Base-by-base conservation (phyloP, 2,329 filamentous ascomycete genomes). In the Ceratocystis cubensis region DNA sequence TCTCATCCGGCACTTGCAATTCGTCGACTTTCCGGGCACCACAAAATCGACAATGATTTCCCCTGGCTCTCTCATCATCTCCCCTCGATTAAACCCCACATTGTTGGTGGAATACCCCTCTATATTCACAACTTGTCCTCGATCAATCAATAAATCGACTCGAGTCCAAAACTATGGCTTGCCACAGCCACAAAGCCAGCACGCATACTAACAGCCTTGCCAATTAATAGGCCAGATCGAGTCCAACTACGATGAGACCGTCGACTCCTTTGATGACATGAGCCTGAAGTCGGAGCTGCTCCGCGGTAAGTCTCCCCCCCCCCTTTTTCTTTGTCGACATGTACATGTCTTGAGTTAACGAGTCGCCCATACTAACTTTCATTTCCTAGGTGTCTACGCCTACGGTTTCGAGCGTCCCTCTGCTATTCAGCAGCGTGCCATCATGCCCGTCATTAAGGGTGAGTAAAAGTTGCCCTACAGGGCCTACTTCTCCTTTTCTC, bases 361-460 rank as follows among this genome's bases (percentile, higher is more conserved):
- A 15, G 5, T 22, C 5, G 3, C 44, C 25, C 22, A 20, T 53
- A 61, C 64, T 65, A 61, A 65, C 25, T 7, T 3, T 45, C n/a
- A 48, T 28, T 33, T 41, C 62, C 20, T 74, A 88, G 86, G 89
- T 83, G 91, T 99, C 79, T 99, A 97, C 80, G 94, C 94, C 78
- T 99, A 99, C 79, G 94, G 94, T 89, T 99, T 99, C 83, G 94
- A 99, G 87, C 92, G 94, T 73, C 94, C 94, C 71, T 99, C 94
- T 81, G 93, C 94, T 78, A 99, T 99, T 74, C 94, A 99, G 88
- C 91, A 96, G 88, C 93, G 95, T 77, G 94, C 94, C 74, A 99
- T 99, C 80, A 96, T 97, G 89, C 95, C 94, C 76, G 94, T 99
- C 77, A 97, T 99, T 84, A 96, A 97, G 87, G 92, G 90, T 94